Evolutionary conservation across 1,284 basidiomycete genomes (phyloP), one percentile per base, ranked within the genome.

Genomic region (Xerocomus tenax): DNA sequence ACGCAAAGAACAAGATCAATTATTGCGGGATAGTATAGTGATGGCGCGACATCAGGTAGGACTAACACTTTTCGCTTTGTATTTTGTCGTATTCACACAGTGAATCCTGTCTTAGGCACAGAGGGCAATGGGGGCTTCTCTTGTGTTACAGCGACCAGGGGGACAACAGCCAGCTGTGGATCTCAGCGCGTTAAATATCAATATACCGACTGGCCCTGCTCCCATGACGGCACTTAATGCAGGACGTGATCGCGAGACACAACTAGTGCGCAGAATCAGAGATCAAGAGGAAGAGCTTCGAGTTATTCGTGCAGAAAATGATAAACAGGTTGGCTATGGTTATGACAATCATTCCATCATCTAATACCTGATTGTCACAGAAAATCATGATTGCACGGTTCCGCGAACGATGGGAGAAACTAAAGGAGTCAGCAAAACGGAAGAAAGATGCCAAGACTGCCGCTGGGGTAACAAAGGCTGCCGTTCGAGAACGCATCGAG

Each of bases 381-480:
- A 84, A 84, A 78, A 74, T 77, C 13, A 86, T 90, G 75, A 84
- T 91, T 55, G 75, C 77, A 15, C 87, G 87, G 61, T 93, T 90
- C 71, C 81, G 84, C 42, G 89, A 86, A 63, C 75, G 87, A 51
- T 92, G 90, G 84, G 87, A 91, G 60, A 90, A 89, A 64, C 71
- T 94, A 54, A 93, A 93, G 64, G 82, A 87, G 57, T 85, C 83
- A 25, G 85, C 88, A 13, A 86, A 83, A 63, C 81, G 83, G 51
- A 92, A 92, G 71, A 88, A 89, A 65, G 86, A 89, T 62, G 85
- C 84, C 12, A 90, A 85, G 63, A 77, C 75, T n/a, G 76, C 76
- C 4, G 76, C 74, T 18, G 74, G 73, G 18, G 69, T 71, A 28
- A 70, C 71, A 8, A 71, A 71, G 32, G 61, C 71, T 15, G 69